A percentile compares a stretch with the other conserved stretches of the same genome.
Conservation (phyloP, 2,329 filamentous ascomycete genomes). For the Rugonectria rugulosa region DNA sequence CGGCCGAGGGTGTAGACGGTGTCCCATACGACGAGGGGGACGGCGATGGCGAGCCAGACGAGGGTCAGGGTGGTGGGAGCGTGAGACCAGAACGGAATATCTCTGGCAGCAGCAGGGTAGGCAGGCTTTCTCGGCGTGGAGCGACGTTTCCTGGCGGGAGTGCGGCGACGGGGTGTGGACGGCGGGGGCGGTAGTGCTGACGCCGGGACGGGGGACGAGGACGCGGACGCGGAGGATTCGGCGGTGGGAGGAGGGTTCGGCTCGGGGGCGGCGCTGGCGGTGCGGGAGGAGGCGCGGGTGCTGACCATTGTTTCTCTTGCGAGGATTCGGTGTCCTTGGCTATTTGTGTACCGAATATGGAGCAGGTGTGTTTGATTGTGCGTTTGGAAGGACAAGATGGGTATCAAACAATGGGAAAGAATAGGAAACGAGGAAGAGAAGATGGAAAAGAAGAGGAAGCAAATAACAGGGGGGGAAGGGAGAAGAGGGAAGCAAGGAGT, state of each 20-base stretch:
- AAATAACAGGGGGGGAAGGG: no score
- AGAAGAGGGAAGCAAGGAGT: no score
- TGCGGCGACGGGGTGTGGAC: conserved; percentile 26
- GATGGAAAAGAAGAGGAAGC: no score
- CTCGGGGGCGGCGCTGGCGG: conserved; percentile 39
- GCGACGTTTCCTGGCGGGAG: conserved; percentile 23
- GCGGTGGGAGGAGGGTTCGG: conserved; percentile 27
- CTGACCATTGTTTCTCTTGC: conserved; percentile 47
- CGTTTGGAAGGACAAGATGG: no score
- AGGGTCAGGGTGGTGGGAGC: conserved; percentile 57
- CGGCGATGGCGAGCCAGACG: conserved; percentile 75
- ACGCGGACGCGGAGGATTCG: conserved; percentile 20
- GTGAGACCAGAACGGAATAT: conserved; percentile 50
- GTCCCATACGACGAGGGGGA: conserved; percentile 86
- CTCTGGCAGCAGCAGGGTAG: not conserved
- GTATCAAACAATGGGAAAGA: not conserved
- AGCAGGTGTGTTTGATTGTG: no score
- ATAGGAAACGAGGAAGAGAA: no score
- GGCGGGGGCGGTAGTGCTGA: conserved; percentile 25
- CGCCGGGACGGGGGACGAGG: not conserved
- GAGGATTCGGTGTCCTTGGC: no score
- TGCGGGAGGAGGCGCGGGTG: conserved; percentile 47
- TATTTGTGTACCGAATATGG: no score
- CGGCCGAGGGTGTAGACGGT: conserved; percentile 79
- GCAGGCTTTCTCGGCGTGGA: not conserved